phyloP scores from a whole-genome alignment of 2,329 filamentous ascomycete genomes.

The Scytalidium lignicola region DNA sequence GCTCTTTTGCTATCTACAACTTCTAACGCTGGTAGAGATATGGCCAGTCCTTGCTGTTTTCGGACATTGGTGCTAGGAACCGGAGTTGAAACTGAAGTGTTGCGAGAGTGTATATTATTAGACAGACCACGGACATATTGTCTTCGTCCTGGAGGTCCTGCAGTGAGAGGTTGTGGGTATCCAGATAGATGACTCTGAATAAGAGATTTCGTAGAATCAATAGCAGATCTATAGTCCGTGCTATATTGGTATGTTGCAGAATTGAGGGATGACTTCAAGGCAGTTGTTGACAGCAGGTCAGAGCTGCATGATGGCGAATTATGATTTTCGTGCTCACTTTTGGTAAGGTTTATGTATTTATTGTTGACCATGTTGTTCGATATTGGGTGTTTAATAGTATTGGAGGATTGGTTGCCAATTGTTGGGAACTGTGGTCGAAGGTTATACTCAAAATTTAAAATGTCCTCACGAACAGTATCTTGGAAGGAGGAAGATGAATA shows the following conservation, averaged over 20 bases:
- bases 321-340: not conserved
- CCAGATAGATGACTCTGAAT: slow-evolving; percentile 21
- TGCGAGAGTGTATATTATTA: not conserved
- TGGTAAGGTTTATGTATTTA: not conserved
- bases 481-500: not conserved
- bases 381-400: not conserved
- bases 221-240: slow-evolving; percentile 43
- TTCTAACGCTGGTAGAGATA: not conserved
- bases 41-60: not conserved
- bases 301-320: not conserved
- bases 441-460: not conserved
- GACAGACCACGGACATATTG: slow-evolving; percentile 7
- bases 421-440: not conserved
- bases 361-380: not conserved
- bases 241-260: not conserved
- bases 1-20: slow-evolving; percentile 3
- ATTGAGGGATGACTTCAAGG: not conserved
- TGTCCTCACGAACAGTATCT: not conserved
- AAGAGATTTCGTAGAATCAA: slow-evolving; percentile 42
- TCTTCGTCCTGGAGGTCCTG: slow-evolving; percentile 29
- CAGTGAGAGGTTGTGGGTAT: slow-evolving; percentile 28
- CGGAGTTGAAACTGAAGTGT: not conserved
- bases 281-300: not conserved
- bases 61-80: not conserved
- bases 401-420: not conserved